These are phyloP conservation scores for Diaporthe velutina DNA, from an alignment of 2,329 filamentous ascomycete species.

Conservation along the genomic window DNA sequence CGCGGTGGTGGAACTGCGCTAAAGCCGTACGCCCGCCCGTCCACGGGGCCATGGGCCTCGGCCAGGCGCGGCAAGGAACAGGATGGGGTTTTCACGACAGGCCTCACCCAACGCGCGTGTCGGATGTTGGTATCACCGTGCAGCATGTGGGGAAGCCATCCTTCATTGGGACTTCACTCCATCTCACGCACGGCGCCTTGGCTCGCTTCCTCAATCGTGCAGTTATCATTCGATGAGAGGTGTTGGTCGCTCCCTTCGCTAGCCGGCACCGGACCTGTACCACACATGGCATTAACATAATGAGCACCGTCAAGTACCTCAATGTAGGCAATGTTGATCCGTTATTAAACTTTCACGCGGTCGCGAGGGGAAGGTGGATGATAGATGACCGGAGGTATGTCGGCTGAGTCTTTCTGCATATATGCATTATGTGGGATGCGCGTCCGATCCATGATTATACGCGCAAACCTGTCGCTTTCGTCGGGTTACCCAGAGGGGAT, in stretches of 20 bases:
- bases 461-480: neutral
- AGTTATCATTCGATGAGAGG: conserved; percentile 33
- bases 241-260: conserved; percentile 25
- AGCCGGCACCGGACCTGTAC: neutral
- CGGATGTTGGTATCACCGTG: conserved; percentile 19
- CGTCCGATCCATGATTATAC: neutral
- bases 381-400: neutral
- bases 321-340: neutral
- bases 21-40: conserved; percentile 6
- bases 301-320: neutral
- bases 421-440: neutral
- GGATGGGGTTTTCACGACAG: neutral
- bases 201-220: conserved; percentile 33
- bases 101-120: conserved; percentile 10
- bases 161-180: neutral
- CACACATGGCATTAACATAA: neutral
- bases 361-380: neutral
- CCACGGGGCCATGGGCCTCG: neutral
- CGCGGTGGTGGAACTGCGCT: conserved; percentile 10
- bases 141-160: conserved; percentile 21
- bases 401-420: neutral
- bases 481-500: neutral
- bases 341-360: neutral
- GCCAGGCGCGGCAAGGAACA: conserved; percentile 1
- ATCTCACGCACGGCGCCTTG: conserved; percentile 23